Percentiles rank a stretch among this genome's conserved stretches.
Conservation (phyloP, 257 asterid genomes). For the Solanum peruvianum region DNA sequence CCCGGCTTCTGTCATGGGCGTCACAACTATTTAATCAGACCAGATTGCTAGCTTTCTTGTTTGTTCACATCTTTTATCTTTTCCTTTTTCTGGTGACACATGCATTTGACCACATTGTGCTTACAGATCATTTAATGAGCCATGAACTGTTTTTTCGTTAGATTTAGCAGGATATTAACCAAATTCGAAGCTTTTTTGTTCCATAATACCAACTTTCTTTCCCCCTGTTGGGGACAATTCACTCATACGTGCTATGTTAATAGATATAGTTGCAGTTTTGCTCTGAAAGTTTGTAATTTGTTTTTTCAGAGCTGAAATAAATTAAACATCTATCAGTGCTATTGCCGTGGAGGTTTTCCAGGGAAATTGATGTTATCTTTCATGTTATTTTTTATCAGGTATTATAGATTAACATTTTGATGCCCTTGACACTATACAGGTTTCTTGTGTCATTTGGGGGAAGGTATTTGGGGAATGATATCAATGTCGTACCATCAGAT, state of each 20-base stretch:
- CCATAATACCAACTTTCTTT: neutral
- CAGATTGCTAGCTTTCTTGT: neutral
- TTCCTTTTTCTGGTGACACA: neutral
- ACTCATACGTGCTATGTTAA: neutral
- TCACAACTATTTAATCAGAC: neutral
- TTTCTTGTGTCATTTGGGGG: constrained; percentile 81
- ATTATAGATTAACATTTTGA: neutral
- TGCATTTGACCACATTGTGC: neutral
- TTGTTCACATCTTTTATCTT: neutral
- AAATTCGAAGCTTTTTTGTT: neutral
- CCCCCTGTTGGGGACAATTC: neutral
- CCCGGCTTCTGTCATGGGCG: neutral
- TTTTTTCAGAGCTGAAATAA: neutral
- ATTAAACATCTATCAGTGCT: neutral
- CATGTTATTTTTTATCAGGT: neutral
- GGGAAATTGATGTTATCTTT: neutral
- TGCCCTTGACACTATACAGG: constrained; percentile 41
- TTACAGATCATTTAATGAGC: neutral
- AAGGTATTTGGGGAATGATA: constrained; percentile 43
- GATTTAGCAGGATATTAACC: neutral
- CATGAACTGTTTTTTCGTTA: neutral
- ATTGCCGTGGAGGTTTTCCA: neutral
- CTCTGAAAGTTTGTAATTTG: neutral
- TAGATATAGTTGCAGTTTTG: neutral
- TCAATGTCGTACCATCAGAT: constrained; percentile 27